phyloP scores from a whole-genome alignment of 352 stramenopile genomes.

The Phytopythium aichiense region DNA sequence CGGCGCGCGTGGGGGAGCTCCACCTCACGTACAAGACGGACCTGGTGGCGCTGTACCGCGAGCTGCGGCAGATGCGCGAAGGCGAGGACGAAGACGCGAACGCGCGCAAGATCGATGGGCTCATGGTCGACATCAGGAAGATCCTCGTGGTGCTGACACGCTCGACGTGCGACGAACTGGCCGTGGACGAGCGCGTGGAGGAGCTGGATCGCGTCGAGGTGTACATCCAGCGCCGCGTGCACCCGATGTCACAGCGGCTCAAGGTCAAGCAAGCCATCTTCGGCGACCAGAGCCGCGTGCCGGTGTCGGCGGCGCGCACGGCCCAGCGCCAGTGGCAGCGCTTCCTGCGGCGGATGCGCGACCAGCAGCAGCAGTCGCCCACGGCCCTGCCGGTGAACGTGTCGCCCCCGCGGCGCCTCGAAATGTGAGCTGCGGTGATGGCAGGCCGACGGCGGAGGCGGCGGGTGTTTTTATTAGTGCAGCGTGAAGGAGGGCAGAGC shows the following conservation, averaged over 20 bases:
- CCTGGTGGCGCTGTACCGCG: constrained; percentile 4
- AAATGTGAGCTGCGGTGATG: background rate
- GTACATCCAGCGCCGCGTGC: constrained; percentile 5
- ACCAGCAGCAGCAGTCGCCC: constrained; percentile 6
- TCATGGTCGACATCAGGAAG: constrained; percentile 10
- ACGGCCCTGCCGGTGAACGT: constrained; percentile 2
- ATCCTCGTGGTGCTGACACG: constrained; percentile 7
- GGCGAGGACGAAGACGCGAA: background rate
- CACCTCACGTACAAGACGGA: background rate
- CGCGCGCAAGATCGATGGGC: background rate
- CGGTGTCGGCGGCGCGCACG: background rate
- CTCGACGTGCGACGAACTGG: too few species aligned
- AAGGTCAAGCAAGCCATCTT: constrained; percentile 10
- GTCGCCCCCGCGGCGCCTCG: background rate
- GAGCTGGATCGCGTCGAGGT: constrained; percentile 4
- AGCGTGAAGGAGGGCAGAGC: background rate
- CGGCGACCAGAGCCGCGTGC: constrained; percentile 1
- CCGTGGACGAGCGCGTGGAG: constrained; percentile 1
- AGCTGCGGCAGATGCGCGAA: constrained; percentile 3
- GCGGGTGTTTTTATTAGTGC: background rate
- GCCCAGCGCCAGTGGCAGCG: constrained; percentile 9
- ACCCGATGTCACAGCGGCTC: constrained; percentile 5
- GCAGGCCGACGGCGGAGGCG: background rate
- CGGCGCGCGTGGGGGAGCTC: background rate
- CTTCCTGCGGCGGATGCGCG: constrained; percentile 5